Percentiles rank a stretch among this genome's conserved stretches.
phyloP scores from a whole-genome alignment of 176 grass and related monocot species.

The Juncus inflexus region DNA sequence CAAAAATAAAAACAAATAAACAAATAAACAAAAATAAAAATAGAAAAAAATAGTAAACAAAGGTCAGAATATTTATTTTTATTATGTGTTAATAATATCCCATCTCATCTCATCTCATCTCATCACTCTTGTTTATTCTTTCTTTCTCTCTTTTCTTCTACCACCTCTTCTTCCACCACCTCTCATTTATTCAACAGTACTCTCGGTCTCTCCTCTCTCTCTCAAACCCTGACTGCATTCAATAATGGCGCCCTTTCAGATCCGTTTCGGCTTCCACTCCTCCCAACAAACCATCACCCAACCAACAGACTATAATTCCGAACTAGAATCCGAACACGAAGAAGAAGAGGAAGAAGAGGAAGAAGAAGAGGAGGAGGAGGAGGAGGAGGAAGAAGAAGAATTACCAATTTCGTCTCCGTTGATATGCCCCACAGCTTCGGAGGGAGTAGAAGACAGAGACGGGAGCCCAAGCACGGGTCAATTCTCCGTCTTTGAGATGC shows the following conservation, averaged over 20 bases:
- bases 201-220: not conserved
- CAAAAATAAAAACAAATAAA: not conserved
- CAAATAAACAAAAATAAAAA: not conserved
- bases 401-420: slow-evolving; percentile 53
- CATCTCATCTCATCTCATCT: too few species aligned
- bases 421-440: slow-evolving; percentile 23
- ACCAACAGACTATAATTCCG: slow-evolving; percentile 4
- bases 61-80: too few species aligned
- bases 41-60: not conserved
- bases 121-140: too few species aligned
- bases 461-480: slow-evolving; percentile 10
- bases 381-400: slow-evolving; percentile 44
- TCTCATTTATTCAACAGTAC: not conserved
- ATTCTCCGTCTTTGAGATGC: slow-evolving; percentile 57
- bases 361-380: slow-evolving; percentile 31
- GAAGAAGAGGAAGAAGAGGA: slow-evolving; percentile 22
- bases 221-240: not conserved
- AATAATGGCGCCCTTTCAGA: slow-evolving; percentile 65
- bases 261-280: slow-evolving; percentile 53
- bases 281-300: slow-evolving; percentile 30
- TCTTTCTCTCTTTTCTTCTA: slow-evolving; percentile 9
- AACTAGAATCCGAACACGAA: slow-evolving; percentile 35
- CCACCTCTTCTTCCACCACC: slow-evolving; percentile 14
- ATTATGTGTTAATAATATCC: too few species aligned
- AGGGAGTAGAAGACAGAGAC: slow-evolving; percentile 26